Base-by-base conservation (phyloP, 352 stramenopile genomes). In the Phytophthora sojae region DNA sequence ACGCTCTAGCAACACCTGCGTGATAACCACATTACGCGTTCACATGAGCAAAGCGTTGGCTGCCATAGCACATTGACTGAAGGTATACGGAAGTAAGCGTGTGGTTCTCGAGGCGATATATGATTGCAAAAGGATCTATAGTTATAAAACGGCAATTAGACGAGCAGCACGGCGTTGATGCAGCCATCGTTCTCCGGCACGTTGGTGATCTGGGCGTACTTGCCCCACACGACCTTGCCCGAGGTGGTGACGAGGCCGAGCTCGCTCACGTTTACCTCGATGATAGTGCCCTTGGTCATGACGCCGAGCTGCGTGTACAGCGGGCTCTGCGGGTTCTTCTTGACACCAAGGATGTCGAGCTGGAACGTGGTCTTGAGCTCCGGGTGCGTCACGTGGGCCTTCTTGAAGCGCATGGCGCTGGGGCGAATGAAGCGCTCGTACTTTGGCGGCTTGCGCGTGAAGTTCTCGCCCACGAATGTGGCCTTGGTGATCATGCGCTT, bases 401-500 rank as follows among this genome's bases (percentile, higher is more conserved):
- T 99, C 85, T 99, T 99, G 83, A 99, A 99, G 60, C 98, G 93
- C 76, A 99, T 95, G 72, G 97, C 98, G 29, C 92, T 99, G 8
- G 98, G 98, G 11, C 98, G 96, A 75, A 99, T 99, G 80, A 99
- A 99, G 30, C 98, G 95, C 89, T 99, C 98, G 85, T 99, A 99
- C 80, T 99, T 99, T 74, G 98, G 98, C 64, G 98, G 97, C 77
- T 99, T 99, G 61, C 98, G 93, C 55, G 98, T 99, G 73, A 99
- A 99, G 76, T 97, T 98, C 58, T 99, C 97, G 56, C 98, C 98
- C n/a, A 99, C 98, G 77, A 99, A 99, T 35, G 98, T 99, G 39
- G 91, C 88, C 75, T 95, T 97, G 54, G 87, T 96, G 73, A 96
- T 94, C 88, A 95, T 96, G 66, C 89, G 86, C 77, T 96, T 95